These are phyloP conservation scores for Aspergillus sp. DNA, from an alignment of 2,329 filamentous ascomycete genomes.

Conservation along the genomic window DNA sequence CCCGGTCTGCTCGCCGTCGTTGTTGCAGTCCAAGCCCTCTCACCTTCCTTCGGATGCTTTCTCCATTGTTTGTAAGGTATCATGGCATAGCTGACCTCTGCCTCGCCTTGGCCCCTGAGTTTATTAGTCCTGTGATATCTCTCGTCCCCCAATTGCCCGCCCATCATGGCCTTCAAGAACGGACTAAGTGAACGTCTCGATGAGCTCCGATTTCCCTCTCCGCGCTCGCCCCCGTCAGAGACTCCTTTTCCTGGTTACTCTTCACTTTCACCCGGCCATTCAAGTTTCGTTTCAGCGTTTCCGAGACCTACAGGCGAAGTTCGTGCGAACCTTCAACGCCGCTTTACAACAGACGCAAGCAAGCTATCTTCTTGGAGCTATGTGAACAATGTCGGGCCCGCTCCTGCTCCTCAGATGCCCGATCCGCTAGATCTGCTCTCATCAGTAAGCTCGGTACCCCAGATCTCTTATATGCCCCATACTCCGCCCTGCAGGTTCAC, in stretches of 20 bases:
- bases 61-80: slow-evolving; percentile 10
- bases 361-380: slow-evolving; percentile 73
- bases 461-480: not conserved
- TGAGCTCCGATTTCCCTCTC: slow-evolving; percentile 74
- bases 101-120: slow-evolving; percentile 23
- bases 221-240: slow-evolving; percentile 77
- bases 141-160: slow-evolving; percentile 20
- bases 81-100: slow-evolving; percentile 24
- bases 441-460: slow-evolving; percentile 45
- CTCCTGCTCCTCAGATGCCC: slow-evolving; percentile 52
- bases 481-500: not conserved
- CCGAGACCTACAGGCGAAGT: slow-evolving; percentile 62
- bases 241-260: slow-evolving; percentile 71
- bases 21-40: slow-evolving; percentile 10
- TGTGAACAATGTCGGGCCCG: slow-evolving; percentile 51
- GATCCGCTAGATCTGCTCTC: slow-evolving; percentile 56
- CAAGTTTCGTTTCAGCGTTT: slow-evolving; percentile 61
- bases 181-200: slow-evolving; percentile 69
- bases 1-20: slow-evolving; percentile 17
- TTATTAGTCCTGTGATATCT: slow-evolving; percentile 32
- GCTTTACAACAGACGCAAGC: slow-evolving; percentile 90
- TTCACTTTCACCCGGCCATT: slow-evolving; percentile 68
- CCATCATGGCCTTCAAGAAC: slow-evolving; percentile 64
- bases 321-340: slow-evolving; percentile 76
- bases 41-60: slow-evolving; percentile 2